Conservation (phyloP, 495 filamentous ascomycete species). For the Apiosordaria backusii region DNA sequence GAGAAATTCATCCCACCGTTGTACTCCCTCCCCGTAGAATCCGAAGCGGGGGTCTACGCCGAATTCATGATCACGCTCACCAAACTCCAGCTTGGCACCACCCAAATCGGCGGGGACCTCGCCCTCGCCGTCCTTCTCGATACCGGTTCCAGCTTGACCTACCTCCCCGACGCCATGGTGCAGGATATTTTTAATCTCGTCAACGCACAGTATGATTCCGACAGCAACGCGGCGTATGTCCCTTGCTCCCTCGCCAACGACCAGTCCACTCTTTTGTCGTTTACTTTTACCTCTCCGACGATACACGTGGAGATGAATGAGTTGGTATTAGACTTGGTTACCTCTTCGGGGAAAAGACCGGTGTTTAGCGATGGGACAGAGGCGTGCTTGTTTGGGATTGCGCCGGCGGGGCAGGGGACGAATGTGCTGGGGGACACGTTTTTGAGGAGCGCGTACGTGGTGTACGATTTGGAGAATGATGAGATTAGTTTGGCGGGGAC, state of each 20-base stretch:
- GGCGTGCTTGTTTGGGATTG: conserved; percentile 74
- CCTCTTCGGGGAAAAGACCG: conserved; percentile 44
- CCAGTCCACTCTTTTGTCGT: conserved; percentile 30
- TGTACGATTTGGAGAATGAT: conserved; percentile 86
- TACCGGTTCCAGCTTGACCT: conserved; percentile 86
- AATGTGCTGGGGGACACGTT: conserved; percentile 89
- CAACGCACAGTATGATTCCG: conserved; percentile 58
- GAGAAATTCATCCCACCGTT: conserved; percentile 71
- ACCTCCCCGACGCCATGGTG: conserved; percentile 71
- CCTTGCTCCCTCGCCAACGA: conserved; percentile 62
- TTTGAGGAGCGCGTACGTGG: conserved; percentile 84
- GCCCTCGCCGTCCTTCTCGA: conserved; percentile 76
- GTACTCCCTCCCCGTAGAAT: conserved; percentile 71
- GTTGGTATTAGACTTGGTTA: conserved; percentile 65
- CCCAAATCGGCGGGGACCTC: conserved; percentile 50
- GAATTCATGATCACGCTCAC: conserved; percentile 85
- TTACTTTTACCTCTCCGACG: conserved; percentile 61
- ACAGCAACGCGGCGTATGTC: conserved; percentile 60
- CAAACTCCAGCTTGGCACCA: conserved; percentile 39
- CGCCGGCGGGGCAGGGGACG: conserved; percentile 60
- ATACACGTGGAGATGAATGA: conserved; percentile 75
- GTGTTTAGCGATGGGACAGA: conserved; percentile 58
- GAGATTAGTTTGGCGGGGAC: conserved; percentile 85
- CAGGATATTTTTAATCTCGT: conserved; percentile 60
- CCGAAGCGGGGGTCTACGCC: conserved; percentile 53